These are phyloP conservation scores for Diaporthe batatas DNA, from an alignment of 2,329 filamentous ascomycete species.

Conservation along the genomic window DNA sequence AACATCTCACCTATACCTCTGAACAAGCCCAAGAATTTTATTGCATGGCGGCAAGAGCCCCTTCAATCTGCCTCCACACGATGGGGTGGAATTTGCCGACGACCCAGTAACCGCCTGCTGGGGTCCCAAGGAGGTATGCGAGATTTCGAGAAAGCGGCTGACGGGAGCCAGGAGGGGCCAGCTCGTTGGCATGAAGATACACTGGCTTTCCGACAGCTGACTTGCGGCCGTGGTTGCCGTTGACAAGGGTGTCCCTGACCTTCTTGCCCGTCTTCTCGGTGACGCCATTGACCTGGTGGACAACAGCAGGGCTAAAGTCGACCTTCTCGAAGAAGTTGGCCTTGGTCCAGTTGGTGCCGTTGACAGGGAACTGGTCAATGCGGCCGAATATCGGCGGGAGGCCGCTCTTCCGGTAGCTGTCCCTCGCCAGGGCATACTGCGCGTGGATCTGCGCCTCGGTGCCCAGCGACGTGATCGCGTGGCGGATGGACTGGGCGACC, in stretches of 20 bases:
- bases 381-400: constrained; percentile 50
- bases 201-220: background rate
- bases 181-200: constrained; percentile 10
- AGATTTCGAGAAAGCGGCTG: constrained; percentile 12
- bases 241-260: background rate
- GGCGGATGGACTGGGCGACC: constrained; percentile 48
- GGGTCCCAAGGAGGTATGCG: background rate
- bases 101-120: constrained; percentile 1
- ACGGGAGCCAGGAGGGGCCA: background rate
- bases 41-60: background rate
- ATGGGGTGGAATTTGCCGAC: constrained; percentile 9
- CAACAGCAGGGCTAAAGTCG: constrained; percentile 48
- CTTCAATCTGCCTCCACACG: background rate
- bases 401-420: constrained; percentile 40
- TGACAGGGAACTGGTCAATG: constrained; percentile 49
- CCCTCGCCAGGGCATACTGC: constrained; percentile 48
- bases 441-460: constrained; percentile 53
- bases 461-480: constrained; percentile 49
- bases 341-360: constrained; percentile 51
- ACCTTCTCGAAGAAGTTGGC: constrained; percentile 46
- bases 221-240: background rate
- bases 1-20: background rate
- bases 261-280: background rate
- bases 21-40: background rate
- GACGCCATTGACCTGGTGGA: background rate